These are phyloP conservation scores for Podospora pseudoanserina DNA, from an alignment of 495 filamentous ascomycete genomes.

Conservation along the genomic window DNA sequence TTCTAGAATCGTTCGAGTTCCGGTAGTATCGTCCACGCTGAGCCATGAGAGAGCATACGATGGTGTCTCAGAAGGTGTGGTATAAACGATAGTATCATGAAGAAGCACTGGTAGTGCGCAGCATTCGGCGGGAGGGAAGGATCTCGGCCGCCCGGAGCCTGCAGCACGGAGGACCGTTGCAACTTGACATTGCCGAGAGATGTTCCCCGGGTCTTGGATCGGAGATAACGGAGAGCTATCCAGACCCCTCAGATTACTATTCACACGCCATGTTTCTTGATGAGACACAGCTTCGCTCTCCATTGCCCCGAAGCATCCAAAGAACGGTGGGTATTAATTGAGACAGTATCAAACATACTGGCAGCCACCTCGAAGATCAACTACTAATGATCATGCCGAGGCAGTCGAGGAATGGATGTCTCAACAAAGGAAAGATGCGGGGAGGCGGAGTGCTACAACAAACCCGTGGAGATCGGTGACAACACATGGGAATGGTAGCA, in stretches of 20 bases:
- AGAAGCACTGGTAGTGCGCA: background rate
- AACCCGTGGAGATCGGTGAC: background rate
- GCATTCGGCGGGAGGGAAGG: constrained; percentile 21
- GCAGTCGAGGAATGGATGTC: background rate
- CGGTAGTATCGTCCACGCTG: background rate
- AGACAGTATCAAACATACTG: background rate
- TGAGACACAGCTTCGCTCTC: background rate
- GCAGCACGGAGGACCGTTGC: constrained; percentile 1
- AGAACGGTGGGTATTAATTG: background rate
- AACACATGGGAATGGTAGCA: background rate
- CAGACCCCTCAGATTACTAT: background rate
- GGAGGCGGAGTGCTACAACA: background rate
- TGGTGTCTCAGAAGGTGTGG: no score
- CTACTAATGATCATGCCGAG: background rate
- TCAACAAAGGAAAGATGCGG: background rate
- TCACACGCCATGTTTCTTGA: background rate
- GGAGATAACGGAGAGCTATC: background rate
- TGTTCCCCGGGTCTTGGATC: background rate
- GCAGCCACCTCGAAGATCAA: no score
- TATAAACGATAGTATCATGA: background rate
- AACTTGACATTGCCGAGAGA: constrained; percentile 2
- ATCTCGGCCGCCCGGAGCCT: constrained; percentile 21
- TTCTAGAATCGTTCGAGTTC: background rate
- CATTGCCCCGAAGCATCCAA: background rate
- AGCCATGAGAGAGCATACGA: background rate